These are phyloP conservation scores for Cubamyces sp. DNA, from an alignment of 768 basidiomycete species.

Conservation along the genomic window DNA sequence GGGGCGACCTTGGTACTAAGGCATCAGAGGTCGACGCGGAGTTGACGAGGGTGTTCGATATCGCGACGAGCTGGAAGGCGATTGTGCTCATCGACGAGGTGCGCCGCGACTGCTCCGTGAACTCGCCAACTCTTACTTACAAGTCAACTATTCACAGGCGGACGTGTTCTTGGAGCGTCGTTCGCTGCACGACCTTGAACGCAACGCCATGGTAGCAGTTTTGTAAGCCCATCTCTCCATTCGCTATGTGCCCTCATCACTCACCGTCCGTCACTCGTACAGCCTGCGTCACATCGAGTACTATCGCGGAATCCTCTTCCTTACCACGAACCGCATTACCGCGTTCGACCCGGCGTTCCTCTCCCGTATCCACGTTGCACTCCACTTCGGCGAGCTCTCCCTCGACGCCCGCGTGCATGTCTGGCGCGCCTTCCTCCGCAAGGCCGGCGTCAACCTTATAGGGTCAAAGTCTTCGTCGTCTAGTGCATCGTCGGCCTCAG, in stretches of 20 bases:
- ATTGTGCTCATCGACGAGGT: conserved; percentile 37
- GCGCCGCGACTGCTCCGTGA: not conserved
- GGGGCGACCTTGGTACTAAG: conserved; percentile 20
- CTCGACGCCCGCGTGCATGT: conserved; percentile 29
- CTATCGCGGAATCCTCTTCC: conserved; percentile 43
- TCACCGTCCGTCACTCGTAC: not conserved
- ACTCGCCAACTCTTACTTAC: not conserved
- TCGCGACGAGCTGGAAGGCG: conserved; percentile 39
- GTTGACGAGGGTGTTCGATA: conserved; percentile 37
- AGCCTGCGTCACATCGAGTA: conserved; percentile 39
- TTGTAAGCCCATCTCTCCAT: too few relatives aligned
- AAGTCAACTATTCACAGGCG: not conserved
- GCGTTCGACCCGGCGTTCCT: conserved; percentile 72
- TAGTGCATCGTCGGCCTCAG: too few relatives aligned
- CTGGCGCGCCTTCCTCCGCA: conserved; percentile 35
- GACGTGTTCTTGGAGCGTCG: conserved; percentile 23
- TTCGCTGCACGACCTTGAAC: conserved; percentile 36
- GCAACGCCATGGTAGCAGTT: conserved; percentile 72
- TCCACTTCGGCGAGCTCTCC: conserved; percentile 36
- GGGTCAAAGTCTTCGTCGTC: conserved; percentile 4
- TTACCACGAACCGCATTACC: conserved; percentile 47
- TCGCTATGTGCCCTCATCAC: too few relatives aligned
- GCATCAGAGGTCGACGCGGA: conserved; percentile 35
- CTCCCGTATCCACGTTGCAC: conserved; percentile 62
- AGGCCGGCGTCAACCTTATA: conserved; percentile 15